Evolutionary conservation across 2,329 filamentous ascomycete genomes (phyloP).

Genomic region (Pseudovirgaria hyperparasitica): DNA sequence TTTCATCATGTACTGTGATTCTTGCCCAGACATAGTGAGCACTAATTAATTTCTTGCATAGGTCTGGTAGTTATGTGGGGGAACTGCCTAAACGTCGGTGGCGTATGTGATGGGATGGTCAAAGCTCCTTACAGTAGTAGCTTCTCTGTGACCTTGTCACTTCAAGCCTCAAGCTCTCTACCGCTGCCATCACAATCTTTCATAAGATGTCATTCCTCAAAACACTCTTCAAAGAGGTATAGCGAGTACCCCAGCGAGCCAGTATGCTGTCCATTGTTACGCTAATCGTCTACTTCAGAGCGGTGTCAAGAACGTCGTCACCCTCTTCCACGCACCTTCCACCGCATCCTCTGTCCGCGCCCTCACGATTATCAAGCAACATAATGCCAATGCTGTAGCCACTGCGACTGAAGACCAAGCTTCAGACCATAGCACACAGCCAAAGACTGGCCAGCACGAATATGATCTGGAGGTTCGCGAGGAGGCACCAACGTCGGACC

Average conservation of each 20-base stretch:
- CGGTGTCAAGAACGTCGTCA: conserved; percentile 63
- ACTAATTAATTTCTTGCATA: too few species aligned
- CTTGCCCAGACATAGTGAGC: too few species aligned
- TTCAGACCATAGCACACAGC: conserved; percentile 50
- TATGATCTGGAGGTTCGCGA: conserved; percentile 85
- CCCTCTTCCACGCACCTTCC: conserved; percentile 83
- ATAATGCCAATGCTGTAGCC: conserved; percentile 54
- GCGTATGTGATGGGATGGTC: too few species aligned
- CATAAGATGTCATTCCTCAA: conserved; percentile 2
- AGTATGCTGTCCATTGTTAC: neutral
- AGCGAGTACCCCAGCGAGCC: conserved; percentile 1
- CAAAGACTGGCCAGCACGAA: conserved; percentile 46
- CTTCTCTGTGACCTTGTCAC: too few species aligned
- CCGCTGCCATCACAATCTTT: neutral
- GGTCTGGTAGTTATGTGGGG: too few species aligned
- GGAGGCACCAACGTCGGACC: conserved; percentile 64
- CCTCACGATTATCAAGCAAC: conserved; percentile 67
- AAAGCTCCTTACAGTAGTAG: too few species aligned
- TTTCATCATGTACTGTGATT: too few species aligned
- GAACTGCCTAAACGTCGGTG: too few species aligned
- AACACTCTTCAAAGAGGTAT: conserved; percentile 6
- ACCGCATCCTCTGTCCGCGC: conserved; percentile 60
- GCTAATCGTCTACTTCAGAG: conserved; percentile 16
- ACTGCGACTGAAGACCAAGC: conserved; percentile 64
- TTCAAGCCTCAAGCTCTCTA: neutral